Evolutionary conservation across 2,329 filamentous ascomycete genomes (phyloP), one percentile per base, ranked within the genome.

Genomic region (Neocatenulostroma microsporum): DNA sequence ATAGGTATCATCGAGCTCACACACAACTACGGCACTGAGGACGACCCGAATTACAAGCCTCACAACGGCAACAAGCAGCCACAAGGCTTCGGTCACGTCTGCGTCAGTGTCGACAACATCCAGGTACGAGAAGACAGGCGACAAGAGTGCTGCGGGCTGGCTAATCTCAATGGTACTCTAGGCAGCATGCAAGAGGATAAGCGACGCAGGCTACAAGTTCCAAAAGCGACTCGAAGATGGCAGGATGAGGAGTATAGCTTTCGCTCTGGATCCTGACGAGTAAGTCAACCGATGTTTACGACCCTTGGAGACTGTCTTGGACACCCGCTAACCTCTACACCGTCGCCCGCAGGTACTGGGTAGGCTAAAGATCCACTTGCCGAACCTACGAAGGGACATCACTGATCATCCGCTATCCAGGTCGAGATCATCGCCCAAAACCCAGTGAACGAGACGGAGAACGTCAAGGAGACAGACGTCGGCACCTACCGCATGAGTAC

Each of bases 171-270:
- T n/a, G n/a, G n/a, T n/a, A n/a, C n/a, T 30, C 19, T 84, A 94
- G 66, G 85, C 82, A 3, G 88, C 89, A 2, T 96, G 91, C 69
- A 70, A 87, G 68, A 76, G 88, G 39, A 74, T 98, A 42, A 86
- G 94, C 61, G 83, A 89, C 57, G 87, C 83, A 5, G 88, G 88
- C 0, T 94, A 94, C 66, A 75, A 74, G 45, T 98, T 96, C 66
- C 86, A 96, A 72, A 96, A 96, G 77, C 93, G 85, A 66, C 69
- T 96, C 39, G 78, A 78, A 0, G 89, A 96, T 48, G 91, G 91
- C 2, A 74, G 81, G 39, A 94, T 93, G 84, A 74, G 73, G 54
- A 66, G 84, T 55, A 94, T 96, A 54, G 91, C 89, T 1, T 96
- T 96, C 58, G 88, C 73, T 2, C 74, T 94, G 37, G 84, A 57